phyloP scores from a whole-genome alignment of 2,329 filamentous ascomycete genomes.

The Alternaria alternata region DNA sequence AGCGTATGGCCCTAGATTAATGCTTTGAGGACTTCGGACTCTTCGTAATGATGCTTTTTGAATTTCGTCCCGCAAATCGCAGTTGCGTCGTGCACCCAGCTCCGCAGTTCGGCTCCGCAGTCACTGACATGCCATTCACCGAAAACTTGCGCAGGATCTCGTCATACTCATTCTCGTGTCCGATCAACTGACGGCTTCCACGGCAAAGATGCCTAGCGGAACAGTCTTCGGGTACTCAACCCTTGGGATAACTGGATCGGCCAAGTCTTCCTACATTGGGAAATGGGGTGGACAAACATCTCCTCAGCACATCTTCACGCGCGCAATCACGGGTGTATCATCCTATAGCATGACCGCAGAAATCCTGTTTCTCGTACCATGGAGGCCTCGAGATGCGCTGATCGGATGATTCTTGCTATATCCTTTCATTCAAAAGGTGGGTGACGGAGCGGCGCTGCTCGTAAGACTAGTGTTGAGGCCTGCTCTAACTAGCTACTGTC shows the following conservation, averaged over 20 bases:
- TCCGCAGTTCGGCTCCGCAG: constrained; percentile 1
- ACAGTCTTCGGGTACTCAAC: constrained; percentile 6
- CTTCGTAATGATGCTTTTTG: not conserved
- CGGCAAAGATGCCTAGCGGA: constrained; percentile 6
- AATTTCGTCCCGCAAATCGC: not conserved
- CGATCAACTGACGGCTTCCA: constrained; percentile 15
- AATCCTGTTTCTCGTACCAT: constrained; percentile 7
- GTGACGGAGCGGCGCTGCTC: not conserved
- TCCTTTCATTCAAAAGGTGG: not conserved
- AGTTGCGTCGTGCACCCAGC: not conserved
- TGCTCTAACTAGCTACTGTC: constrained; percentile 1
- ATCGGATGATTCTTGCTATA: constrained; percentile 9
- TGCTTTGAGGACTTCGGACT: not conserved
- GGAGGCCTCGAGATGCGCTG: constrained; percentile 1
- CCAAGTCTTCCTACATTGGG: not conserved
- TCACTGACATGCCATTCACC: constrained; percentile 11
- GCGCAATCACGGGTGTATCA: constrained; percentile 6
- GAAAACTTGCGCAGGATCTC: constrained; percentile 24
- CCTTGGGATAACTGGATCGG: not conserved
- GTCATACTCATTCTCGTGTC: constrained; percentile 25
- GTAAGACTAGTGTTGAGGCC: constrained; percentile 3
- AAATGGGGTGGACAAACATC: not conserved
- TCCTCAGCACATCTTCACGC: not conserved
- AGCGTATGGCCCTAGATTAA: not conserved
- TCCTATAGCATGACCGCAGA: constrained; percentile 1